phyloP scores from a whole-genome alignment of 176 grass and related monocot genomes.

The Ampelocalamus luodianensis region DNA sequence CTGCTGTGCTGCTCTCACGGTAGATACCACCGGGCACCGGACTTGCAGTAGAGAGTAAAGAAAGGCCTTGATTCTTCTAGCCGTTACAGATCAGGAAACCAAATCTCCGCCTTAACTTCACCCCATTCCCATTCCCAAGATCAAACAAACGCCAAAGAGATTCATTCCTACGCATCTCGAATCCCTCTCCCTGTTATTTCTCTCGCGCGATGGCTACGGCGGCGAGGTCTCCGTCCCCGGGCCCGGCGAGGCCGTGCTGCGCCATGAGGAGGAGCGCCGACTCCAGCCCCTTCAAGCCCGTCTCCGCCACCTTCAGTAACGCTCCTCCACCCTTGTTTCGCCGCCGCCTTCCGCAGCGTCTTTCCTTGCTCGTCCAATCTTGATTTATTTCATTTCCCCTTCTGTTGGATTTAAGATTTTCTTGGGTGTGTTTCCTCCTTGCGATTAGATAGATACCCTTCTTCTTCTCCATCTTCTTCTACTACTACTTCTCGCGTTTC shows the following conservation, averaged over 20 bases:
- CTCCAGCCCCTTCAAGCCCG: slow-evolving; percentile 46
- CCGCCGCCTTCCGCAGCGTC: too few species aligned
- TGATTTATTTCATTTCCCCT: slow-evolving; percentile 16
- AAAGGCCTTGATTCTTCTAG: background rate
- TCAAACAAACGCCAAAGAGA: background rate
- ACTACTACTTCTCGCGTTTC: background rate
- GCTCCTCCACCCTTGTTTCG: too few species aligned
- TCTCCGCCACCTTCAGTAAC: slow-evolving; percentile 16
- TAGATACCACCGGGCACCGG: background rate
- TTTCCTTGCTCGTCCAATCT: background rate
- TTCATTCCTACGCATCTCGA: background rate
- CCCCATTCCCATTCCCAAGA: background rate
- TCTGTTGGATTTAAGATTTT: background rate
- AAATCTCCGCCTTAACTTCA: background rate
- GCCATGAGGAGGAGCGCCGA: slow-evolving; percentile 53
- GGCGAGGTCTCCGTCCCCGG: slow-evolving; percentile 55
- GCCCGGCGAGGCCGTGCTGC: slow-evolving; percentile 38
- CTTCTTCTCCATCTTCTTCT: too few species aligned
- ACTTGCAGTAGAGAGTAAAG: background rate
- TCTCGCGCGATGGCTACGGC: slow-evolving; percentile 34
- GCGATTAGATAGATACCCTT: background rate
- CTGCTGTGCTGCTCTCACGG: too few species aligned
- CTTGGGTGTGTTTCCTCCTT: background rate
- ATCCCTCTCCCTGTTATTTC: background rate
- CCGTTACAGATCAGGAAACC: slow-evolving; percentile 8